Base-by-base conservation (phyloP, 2,329 filamentous ascomycete genomes). In the Calycina herbarum region DNA sequence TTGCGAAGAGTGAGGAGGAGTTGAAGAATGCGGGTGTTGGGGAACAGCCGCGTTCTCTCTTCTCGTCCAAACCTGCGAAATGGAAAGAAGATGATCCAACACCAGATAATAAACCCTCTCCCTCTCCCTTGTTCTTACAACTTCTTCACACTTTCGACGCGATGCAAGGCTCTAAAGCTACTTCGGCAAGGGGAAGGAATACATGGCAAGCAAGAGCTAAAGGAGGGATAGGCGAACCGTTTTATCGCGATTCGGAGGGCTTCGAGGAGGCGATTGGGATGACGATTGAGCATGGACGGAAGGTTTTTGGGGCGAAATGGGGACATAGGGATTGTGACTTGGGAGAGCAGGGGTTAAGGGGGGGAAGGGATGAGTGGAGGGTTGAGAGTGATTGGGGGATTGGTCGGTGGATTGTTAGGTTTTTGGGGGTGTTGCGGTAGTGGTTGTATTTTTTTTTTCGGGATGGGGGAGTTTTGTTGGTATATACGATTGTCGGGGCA, bases 141-240 rank as follows among this genome's bases (percentile, higher is more conserved):
- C 71, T 79, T 3, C 61, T 76, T 6, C 66, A 70, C 35, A 71
- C 74, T 4, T 67, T 70, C 6, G 72, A 78, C 33, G 72, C 72
- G 5, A 77, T 78, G 73, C 70, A 31, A 63, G 33, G 48, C 66
- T 75, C 64, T 69, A 79, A 73, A 73, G 72, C 59, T 66, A 72
- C 63, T 61, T 71, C 27, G 11, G 15, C 70, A 67, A 38, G 67
- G 57, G 77, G 57, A 72, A 75, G 83, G 35, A 85, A 86, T 73
- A 82, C 78, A 11, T 86, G 84, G 84, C 83, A 86, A 71, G 73
- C 72, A 2, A 78, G 79, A 35, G 84, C 86, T 71, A 78, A 75
- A 5, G 83, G 83, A 35, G 84, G 84, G 1, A 62, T 78, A 29
- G 82, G 81, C 15, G 84, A 86, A 71, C 83, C 83, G 1, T 86